phyloP scores from a whole-genome alignment of 2,329 filamentous ascomycete species.

The Cercospora sp. region DNA sequence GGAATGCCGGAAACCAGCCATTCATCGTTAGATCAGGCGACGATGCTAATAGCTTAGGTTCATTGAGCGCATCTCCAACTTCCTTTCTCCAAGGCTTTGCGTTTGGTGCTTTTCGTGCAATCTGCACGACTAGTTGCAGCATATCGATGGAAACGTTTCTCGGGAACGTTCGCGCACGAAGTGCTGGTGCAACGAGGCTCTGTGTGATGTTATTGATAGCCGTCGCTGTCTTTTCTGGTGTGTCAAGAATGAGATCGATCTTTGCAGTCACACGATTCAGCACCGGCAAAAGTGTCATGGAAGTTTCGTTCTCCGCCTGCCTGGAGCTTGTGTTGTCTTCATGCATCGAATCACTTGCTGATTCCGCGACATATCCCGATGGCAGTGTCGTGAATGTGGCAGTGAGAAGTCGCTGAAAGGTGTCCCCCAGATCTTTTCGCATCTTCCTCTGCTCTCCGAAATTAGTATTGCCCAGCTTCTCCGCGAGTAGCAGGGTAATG shows the following conservation, averaged over 20 bases:
- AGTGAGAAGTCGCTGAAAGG: constrained; percentile 82
- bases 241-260: constrained; percentile 78
- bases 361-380: constrained; percentile 28
- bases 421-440: constrained; percentile 87
- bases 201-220: constrained; percentile 80
- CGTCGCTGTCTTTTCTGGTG: constrained; percentile 77
- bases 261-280: constrained; percentile 77
- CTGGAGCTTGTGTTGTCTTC: constrained; percentile 39
- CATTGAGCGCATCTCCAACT: constrained; percentile 86
- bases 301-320: constrained; percentile 56
- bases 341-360: constrained; percentile 14
- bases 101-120: constrained; percentile 74
- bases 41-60: constrained; percentile 79
- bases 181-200: constrained; percentile 76
- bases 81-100: constrained; percentile 94
- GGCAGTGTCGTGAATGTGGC: constrained; percentile 78
- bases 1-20: constrained; percentile 80
- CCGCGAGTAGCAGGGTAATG: constrained; percentile 84
- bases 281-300: constrained; percentile 71
- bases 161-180: constrained; percentile 84
- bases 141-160: constrained; percentile 74
- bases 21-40: constrained; percentile 64
- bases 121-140: constrained; percentile 71
- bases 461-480: constrained; percentile 96
- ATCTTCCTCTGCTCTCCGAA: constrained; percentile 93